These are phyloP conservation scores for Aspergillus novoparasiticus DNA, from an alignment of 2,329 filamentous ascomycete species.

Conservation along the genomic window DNA sequence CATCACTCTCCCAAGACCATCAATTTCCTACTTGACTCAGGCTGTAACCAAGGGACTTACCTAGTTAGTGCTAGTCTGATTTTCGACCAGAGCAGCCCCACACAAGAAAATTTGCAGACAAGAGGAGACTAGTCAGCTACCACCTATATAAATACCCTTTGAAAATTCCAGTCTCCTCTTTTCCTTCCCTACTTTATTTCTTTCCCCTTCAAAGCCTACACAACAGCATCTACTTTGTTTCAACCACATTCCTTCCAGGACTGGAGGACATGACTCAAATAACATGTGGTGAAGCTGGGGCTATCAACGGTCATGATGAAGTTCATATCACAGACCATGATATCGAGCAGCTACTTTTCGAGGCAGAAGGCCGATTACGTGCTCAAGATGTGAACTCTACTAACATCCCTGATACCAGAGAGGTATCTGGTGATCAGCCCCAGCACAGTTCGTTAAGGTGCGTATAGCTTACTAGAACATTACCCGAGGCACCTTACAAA, in stretches of 20 bases:
- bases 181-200: not conserved
- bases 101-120: not conserved
- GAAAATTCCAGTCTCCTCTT: not conserved
- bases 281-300: conserved; percentile 2
- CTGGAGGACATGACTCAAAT: conserved; percentile 9
- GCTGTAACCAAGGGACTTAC: not conserved
- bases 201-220: not conserved
- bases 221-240: too few species aligned
- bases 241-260: conserved; percentile 5
- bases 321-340: conserved; percentile 63
- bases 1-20: too few species aligned
- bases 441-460: conserved; percentile 17
- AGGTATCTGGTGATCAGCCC: not conserved
- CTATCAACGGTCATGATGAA: conserved; percentile 6
- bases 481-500: too few species aligned
- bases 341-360: conserved; percentile 63
- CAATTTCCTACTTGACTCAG: too few species aligned
- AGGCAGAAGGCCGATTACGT: conserved; percentile 63
- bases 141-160: not conserved
- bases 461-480: not conserved
- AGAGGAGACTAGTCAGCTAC: not conserved
- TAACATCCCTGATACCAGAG: not conserved
- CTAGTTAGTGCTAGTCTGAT: not conserved
- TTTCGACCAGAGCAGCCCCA: not conserved
- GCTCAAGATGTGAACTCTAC: conserved; percentile 18